These are phyloP conservation scores for Claviceps quebecensis DNA, from an alignment of 2,329 filamentous ascomycete species.

Conservation along the genomic window DNA sequence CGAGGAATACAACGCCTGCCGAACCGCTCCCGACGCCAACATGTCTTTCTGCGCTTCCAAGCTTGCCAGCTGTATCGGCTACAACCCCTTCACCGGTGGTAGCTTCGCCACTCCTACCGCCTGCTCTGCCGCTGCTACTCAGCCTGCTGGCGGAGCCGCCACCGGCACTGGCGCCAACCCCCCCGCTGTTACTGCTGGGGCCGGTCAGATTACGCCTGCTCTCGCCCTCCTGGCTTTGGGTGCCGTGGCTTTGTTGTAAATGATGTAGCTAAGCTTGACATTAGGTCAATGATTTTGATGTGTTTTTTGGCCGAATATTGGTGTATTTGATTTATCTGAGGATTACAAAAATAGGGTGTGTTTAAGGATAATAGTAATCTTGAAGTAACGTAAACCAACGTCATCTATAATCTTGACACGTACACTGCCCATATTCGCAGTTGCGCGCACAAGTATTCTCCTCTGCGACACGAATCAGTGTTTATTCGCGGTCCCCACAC, in stretches of 20 bases:
- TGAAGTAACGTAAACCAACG: too few species aligned
- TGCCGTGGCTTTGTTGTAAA: slow-evolving; percentile 17
- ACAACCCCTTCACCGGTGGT: slow-evolving; percentile 12
- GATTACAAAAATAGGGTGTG: too few species aligned
- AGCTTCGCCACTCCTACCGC: slow-evolving; percentile 9
- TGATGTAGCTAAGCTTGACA: slow-evolving; percentile 18
- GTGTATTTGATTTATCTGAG: too few species aligned
- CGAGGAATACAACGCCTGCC: slow-evolving; percentile 10
- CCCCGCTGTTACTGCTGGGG: slow-evolving; percentile 9
- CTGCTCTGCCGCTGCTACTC: slow-evolving; percentile 3
- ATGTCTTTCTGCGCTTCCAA: slow-evolving; percentile 11
- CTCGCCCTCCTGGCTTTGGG: slow-evolving; percentile 13
- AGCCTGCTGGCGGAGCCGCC: neutral
- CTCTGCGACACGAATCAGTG: neutral
- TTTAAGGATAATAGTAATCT: too few species aligned
- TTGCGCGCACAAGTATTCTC: neutral
- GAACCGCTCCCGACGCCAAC: slow-evolving; percentile 11
- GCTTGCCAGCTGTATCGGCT: slow-evolving; percentile 13
- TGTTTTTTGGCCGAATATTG: too few species aligned
- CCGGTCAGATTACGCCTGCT: slow-evolving; percentile 10
- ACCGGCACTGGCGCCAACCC: neutral
- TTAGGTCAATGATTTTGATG: slow-evolving; percentile 9
- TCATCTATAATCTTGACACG: too few species aligned
- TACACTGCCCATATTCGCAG: too few species aligned
- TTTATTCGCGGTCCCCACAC: neutral